Evolutionary conservation across 495 filamentous ascomycete genomes (phyloP), one percentile per base, ranked within the genome.

Genomic region (Apiosordaria backusii): DNA sequence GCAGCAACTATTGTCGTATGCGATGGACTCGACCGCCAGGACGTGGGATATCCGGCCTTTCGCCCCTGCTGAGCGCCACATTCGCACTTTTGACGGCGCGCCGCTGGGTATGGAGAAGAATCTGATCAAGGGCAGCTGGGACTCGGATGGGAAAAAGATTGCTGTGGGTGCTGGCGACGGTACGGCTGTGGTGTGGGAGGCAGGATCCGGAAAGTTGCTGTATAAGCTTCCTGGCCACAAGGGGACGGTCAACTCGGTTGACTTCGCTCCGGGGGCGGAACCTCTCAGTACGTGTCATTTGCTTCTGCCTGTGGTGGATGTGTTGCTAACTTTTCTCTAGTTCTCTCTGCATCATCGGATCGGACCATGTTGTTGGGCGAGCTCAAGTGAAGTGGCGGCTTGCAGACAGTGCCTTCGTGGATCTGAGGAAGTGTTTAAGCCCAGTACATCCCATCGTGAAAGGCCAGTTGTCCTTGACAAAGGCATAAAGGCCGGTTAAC

Each of bases 21-120:
- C 92, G 3, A 92, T 97, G 78, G 95, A 99, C 74, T 92, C 89
- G 15, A 95, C 94, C 0, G 95, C 93, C 16, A 85, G 91, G 65
- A 97, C 93, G 23, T 99, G 95, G 96, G 93, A 99, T 75, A 91
- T 99, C 53, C 85, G 93, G 65, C 93, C 96, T 3, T 99, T 97
- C 74, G 94, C 96, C 2, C 92, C 95, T 0, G 83, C 87, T 0
- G 91, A 97, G 72, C 84, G 95, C 62, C 88, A 92, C 58, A 82
- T 97, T 62, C 87, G 84, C 59, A 93, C 91, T 0, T 98, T 91
- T 73, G 92, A 97, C 68, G 95, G 96, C 2, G 94, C 95, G 3
- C 89, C 91, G 6, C 78, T 87, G 18, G 95, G 93, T 1, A 72
- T 97, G 40, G 95, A 99, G 78, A 93, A 92, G 82, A 98, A 99